These are phyloP conservation scores for Senna tora DNA, from an alignment of 306 rosid species.

Conservation along the genomic window DNA sequence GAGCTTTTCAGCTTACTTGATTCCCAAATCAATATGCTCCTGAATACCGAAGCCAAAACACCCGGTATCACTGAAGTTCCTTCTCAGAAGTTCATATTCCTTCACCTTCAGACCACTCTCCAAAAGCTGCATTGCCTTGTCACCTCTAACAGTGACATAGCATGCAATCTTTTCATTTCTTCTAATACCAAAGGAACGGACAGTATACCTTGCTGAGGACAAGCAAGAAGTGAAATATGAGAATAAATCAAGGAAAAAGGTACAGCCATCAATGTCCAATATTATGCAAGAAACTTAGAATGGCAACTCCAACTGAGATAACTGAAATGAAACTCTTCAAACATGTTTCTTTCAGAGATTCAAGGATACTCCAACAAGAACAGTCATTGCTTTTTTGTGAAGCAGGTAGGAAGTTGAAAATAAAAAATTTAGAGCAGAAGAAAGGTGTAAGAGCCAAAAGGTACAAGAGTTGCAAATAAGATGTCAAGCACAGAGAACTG, in stretches of 20 bases:
- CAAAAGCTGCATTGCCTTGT: constrained; percentile 84
- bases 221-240: background rate
- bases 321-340: background rate
- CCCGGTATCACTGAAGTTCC: constrained; percentile 82
- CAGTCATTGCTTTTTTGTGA: background rate
- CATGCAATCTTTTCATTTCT: constrained; percentile 92
- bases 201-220: constrained; percentile 76
- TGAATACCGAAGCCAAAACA: constrained; percentile 90
- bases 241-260: background rate
- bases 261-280: background rate
- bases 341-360: background rate
- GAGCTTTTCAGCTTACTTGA: constrained; percentile 56
- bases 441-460: background rate
- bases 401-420: background rate
- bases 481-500: background rate
- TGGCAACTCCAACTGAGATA: too few relatives aligned
- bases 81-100: constrained; percentile 75
- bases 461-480: background rate
- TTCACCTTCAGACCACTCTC: constrained; percentile 88
- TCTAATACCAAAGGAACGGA: constrained; percentile 75
- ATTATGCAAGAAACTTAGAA: background rate
- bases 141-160: constrained; percentile 82
- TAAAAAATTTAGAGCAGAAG: background rate
- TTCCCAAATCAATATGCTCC: constrained; percentile 85
- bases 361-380: background rate